Evolutionary conservation across 257 asterid genomes (phyloP), one percentile per base, ranked within the genome.

Genomic region (Paulownia fortunei): DNA sequence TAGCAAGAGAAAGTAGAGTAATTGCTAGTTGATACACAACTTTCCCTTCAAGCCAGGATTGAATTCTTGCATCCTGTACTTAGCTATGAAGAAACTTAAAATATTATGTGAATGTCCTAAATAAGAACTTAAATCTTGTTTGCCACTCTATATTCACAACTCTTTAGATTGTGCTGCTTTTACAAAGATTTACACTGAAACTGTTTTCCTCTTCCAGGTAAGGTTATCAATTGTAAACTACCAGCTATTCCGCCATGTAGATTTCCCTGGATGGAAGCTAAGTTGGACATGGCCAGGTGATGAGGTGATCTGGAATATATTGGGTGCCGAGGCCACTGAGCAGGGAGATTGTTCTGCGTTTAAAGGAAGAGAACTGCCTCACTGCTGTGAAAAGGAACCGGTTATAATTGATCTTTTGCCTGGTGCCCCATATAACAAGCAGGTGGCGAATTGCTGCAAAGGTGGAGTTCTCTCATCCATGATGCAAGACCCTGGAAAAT

Each of bases 301-400:
- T 1, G 92, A 87, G 73, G 92, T 89, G 37, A 93, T 93, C 23
- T 93, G 97, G 98, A 54, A 23, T 30, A 85, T 91, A 60, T 1
- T 8, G 12, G 97, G 97, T 26, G 98, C 98, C 3, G 94, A 91
- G 82, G 83, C 96, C 0, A 84, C 90, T 0, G 94, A 91, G 36
- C 98, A 91, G 51, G 98, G 98, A 1, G 86, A 94, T 42, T 94
- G 98, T 79, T 89, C 96, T 26, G 80, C 79, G 2, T 86, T 90
- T 62, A 83, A 41, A 74, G 90, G 86, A 30, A 32, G 32, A 12
- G n/a, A 1, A 0, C 82, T 64, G 15, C 97, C 97, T 9, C 98
- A 94, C 61, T 90, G 92, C 72, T 94, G 98, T 26, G 90, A 88
- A 11, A 88, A 84, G 60, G 58, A 84, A 46, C 97, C 97, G 0